These are phyloP conservation scores for Blastomyces gilchristii DNA, from an alignment of 2,329 filamentous ascomycete genomes.

Conservation along the genomic window DNA sequence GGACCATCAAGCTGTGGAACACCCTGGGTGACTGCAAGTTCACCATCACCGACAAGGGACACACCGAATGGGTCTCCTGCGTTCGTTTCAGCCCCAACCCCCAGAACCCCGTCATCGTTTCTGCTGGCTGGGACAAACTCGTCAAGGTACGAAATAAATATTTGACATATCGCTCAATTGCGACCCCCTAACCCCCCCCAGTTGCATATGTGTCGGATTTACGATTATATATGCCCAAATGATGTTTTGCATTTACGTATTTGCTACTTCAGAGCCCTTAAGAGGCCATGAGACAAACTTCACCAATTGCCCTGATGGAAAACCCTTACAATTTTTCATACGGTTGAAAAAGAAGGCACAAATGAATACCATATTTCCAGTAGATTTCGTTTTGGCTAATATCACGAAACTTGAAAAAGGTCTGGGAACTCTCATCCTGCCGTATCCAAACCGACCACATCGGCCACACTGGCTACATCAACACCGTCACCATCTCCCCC, in stretches of 20 bases:
- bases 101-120: conserved; percentile 99
- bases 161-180: conserved; percentile 5
- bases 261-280: conserved; percentile 99
- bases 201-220: conserved; percentile 16
- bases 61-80: conserved; percentile 99
- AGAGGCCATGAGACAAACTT: conserved; percentile 91
- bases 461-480: conserved; percentile 98
- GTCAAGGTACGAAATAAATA: conserved; percentile 73
- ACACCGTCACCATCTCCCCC: conserved; percentile 99
- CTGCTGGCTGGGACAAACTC: conserved; percentile 97
- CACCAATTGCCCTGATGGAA: conserved; percentile 52
- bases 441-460: conserved; percentile 99
- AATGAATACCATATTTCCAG: neutral
- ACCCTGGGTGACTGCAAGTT: conserved; percentile 99
- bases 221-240: conserved; percentile 45
- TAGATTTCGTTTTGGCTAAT: conserved; percentile 20
- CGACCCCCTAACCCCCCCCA: neutral
- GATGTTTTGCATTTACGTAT: conserved; percentile 96
- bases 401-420: conserved; percentile 44
- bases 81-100: conserved; percentile 99
- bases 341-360: conserved; percentile 17
- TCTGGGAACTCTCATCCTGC: conserved; percentile 99
- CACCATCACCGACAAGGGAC: conserved; percentile 99
- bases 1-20: conserved; percentile 99
- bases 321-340: conserved; percentile 17